Base-by-base conservation (phyloP, 768 basidiomycete species). In the Tulasnella sp. region DNA sequence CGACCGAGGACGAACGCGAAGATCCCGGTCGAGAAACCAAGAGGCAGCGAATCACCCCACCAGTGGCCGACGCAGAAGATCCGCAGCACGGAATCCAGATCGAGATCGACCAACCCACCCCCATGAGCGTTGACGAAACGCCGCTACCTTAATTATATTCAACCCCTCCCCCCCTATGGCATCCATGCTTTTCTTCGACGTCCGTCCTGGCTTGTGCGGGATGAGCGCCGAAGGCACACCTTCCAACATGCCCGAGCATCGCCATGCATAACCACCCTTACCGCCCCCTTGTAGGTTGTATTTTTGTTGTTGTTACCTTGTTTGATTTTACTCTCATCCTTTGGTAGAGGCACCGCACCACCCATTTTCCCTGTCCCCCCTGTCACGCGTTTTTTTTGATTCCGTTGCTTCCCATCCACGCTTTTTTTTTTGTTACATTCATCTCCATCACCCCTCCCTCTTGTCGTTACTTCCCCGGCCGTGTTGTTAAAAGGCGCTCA, bases 41-140 rank as follows among this genome's bases (percentile, higher is more conserved):
- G 61, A 67, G 61, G 61, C 61, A 67, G 29, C 32, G 61, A 35
- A 67, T 67, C 61, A 67, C 61, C 35, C 61, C 61, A 16, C 61
- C 61, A 5, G 55, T 57, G 61, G 26, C 61, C 13, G 32, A 13
- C 16, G 26, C 61, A 6, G 57, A 61, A 23, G 57, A 61, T 29
- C 57, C 57, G 6, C 18, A 23, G 57, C 23, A 23, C 4, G 23
- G 61, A 11, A 15, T 16, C 29, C 29, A 13, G 61, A 26, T 29
- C 15, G 61, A 67, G 61, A 16, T 23, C 18, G 23, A 67, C 32
- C 23, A 67, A 13, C 16, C 16, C 15, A 29, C 61, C 32, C 61
- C 61, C 26, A 67, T 67, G 61, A 67, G 61, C 61, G 29, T 67
- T 35, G 61, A 67, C 26, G 61, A 67, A 9, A 11, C 51, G 23